These are phyloP conservation scores for Pseudogymnoascus sp. DNA, from an alignment of 2,329 filamentous ascomycete genomes.

Conservation along the genomic window DNA sequence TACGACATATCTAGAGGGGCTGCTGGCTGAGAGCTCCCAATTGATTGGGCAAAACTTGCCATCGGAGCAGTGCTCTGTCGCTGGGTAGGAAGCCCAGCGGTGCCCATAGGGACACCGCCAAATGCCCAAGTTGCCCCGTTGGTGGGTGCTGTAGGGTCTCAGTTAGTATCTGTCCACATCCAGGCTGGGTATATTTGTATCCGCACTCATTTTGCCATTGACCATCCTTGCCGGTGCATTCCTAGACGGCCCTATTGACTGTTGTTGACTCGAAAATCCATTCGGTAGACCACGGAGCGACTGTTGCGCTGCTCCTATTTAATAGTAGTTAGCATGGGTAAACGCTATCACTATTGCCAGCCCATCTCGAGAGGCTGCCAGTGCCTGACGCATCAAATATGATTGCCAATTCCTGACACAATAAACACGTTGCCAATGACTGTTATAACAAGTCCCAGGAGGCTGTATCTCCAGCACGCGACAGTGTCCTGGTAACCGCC, in stretches of 20 bases:
- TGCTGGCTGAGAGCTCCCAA: slow-evolving; percentile 52
- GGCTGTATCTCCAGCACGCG: neutral
- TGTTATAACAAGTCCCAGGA: neutral
- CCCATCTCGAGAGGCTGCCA: neutral
- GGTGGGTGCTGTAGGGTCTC: slow-evolving; percentile 24
- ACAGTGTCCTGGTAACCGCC: neutral
- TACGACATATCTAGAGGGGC: slow-evolving; percentile 58
- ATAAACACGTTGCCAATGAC: neutral
- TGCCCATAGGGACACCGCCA: slow-evolving; percentile 53
- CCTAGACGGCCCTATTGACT: slow-evolving; percentile 48
- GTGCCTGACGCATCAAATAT: neutral
- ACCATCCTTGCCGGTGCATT: slow-evolving; percentile 51
- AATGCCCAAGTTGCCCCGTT: slow-evolving; percentile 49
- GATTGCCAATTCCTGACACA: neutral
- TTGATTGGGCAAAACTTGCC: slow-evolving; percentile 59
- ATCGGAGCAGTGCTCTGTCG: slow-evolving; percentile 46
- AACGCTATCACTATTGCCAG: neutral
- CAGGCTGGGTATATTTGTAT: slow-evolving; percentile 8
- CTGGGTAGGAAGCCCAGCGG: slow-evolving; percentile 44
- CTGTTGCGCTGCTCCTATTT: slow-evolving; percentile 50
- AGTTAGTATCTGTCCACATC: slow-evolving; percentile 6
- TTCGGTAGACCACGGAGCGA: slow-evolving; percentile 53
- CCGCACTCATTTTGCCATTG: slow-evolving; percentile 56
- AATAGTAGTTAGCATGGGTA: neutral
- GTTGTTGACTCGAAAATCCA: slow-evolving; percentile 51